Evolutionary conservation across 108 stramenopile species (phyloP).

Genomic region (Bacterosira constricta): DNA sequence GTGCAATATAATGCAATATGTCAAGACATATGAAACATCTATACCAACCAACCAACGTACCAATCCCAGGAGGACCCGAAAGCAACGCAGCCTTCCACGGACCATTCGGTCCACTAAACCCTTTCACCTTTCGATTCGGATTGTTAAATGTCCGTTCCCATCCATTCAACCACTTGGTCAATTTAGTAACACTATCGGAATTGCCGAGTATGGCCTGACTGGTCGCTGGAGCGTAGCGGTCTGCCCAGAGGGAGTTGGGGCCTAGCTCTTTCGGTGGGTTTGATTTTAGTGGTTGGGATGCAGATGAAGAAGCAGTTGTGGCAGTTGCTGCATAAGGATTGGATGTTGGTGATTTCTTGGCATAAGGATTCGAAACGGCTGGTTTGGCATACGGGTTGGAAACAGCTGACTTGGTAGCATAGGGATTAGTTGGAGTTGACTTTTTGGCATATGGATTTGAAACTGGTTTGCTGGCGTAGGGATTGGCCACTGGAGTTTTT

Average conservation of each 20-base stretch:
- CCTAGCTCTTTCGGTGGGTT: conserved; percentile 3
- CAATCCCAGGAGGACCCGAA: conserved; percentile 97
- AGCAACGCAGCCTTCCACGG: conserved; percentile 91
- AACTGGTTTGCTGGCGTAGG: conserved; percentile 40
- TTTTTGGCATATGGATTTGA: conserved; percentile 24
- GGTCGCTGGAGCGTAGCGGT: conserved; percentile 84
- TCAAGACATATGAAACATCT: too few relatives aligned
- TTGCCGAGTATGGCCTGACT: conserved; percentile 83
- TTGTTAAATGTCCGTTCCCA: conserved; percentile 88
- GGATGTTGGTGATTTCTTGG: background rate
- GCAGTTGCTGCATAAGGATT: background rate
- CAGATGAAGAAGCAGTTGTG: conserved; percentile 10
- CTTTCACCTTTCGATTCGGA: conserved; percentile 30
- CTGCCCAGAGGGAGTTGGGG: conserved; percentile 87
- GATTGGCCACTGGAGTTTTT: conserved; percentile 26
- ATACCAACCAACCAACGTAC: too few relatives aligned
- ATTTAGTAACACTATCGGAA: conserved; percentile 62
- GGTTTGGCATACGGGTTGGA: conserved; percentile 67
- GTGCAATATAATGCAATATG: too few relatives aligned
- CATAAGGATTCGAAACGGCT: background rate
- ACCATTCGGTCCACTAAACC: conserved; percentile 47
- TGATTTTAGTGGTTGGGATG: conserved; percentile 1
- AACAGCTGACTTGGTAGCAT: conserved; percentile 13
- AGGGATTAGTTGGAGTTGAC: conserved; percentile 17
- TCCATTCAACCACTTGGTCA: conserved; percentile 63